phyloP scores from a whole-genome alignment of 2,329 filamentous ascomycete genomes.

The Colletotrichum sp. region DNA sequence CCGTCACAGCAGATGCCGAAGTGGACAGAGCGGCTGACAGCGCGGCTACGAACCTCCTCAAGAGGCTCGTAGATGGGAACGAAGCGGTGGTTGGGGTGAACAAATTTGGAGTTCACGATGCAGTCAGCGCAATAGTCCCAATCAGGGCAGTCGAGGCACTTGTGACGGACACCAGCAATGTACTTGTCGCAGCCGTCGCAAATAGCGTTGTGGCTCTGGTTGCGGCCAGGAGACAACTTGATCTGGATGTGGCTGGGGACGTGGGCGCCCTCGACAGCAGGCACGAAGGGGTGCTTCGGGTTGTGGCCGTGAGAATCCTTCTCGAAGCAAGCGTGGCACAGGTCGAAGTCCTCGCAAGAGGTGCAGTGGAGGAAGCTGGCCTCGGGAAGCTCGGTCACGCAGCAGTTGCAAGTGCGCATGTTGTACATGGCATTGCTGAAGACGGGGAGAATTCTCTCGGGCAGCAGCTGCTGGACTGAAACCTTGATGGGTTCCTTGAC shows the following conservation, averaged over 20 bases:
- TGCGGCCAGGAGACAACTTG: slow-evolving; percentile 80
- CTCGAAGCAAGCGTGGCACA: slow-evolving; percentile 84
- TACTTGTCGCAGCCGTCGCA: slow-evolving; percentile 93
- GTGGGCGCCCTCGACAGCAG: slow-evolving; percentile 67
- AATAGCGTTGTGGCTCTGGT: slow-evolving; percentile 82
- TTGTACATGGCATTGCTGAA: slow-evolving; percentile 21
- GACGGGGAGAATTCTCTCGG: background rate
- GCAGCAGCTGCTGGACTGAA: background rate
- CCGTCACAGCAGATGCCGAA: slow-evolving; percentile 94
- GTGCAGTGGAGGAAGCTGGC: slow-evolving; percentile 84
- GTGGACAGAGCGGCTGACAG: slow-evolving; percentile 61
- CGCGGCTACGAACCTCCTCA: slow-evolving; percentile 40
- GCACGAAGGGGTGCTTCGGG: slow-evolving; percentile 80
- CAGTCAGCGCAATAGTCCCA: slow-evolving; percentile 94
- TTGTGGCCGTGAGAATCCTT: slow-evolving; percentile 86
- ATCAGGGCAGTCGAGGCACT: slow-evolving; percentile 95
- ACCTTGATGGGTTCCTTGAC: slow-evolving; percentile 18
- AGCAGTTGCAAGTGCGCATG: slow-evolving; percentile 74
- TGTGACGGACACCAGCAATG: slow-evolving; percentile 90
- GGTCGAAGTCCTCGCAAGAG: slow-evolving; percentile 86
- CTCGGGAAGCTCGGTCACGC: slow-evolving; percentile 72
- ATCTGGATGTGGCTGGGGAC: slow-evolving; percentile 66
- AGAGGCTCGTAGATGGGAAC: slow-evolving; percentile 83
- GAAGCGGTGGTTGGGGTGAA: slow-evolving; percentile 87
- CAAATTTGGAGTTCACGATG: slow-evolving; percentile 66